Base-by-base conservation (phyloP, 495 filamentous ascomycete species). In the Opeltia flavorubescens region DNA sequence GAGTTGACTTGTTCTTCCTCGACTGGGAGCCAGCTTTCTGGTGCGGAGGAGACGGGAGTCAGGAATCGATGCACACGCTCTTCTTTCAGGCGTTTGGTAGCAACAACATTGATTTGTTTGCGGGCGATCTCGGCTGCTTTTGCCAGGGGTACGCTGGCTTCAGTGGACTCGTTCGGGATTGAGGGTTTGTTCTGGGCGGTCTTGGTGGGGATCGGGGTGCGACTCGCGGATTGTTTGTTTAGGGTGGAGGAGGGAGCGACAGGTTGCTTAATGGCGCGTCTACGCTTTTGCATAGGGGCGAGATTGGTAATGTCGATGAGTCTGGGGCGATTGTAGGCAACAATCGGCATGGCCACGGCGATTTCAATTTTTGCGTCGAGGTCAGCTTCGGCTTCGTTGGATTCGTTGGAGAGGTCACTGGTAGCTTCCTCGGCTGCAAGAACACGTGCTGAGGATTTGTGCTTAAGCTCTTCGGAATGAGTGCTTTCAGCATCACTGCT, bases 281-380 rank as follows among this genome's bases (percentile, higher is more conserved):
- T 58, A n/a, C 55, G 53, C 40, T 55, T 58, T n/a, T 58, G 55
- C 47, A 58, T 55, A 4, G 55, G 55, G 6, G 55, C 55, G 17
- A 58, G 23, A 17, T 53, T 58, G 44, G 44, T 53, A 29, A 56
- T 55, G 25, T 59, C 47, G 28, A 59, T 49, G 18, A 57, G 48
- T 28, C 52, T 59, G 9, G 55, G 51, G 23, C 53, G 43, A 12
- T 48, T 39, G 35, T 49, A 38, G 29, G 54, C 50, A 3, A 58
- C 31, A 9, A 58, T 58, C 3, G 55, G 55, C 31, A 58, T 41
- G 26, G 55, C 55, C 13, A 55, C 47, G 28, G 53, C 55, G 21
- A 49, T 46, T 38, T 55, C 45, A 5, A 49, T 31, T 36, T 50
- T 46, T 9, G 9, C 15, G n/a, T n/a, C n/a, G n/a, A n/a, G n/a